Conservation (phyloP, 164 flowering plant species). For the Macadamia integrifolia region DNA sequence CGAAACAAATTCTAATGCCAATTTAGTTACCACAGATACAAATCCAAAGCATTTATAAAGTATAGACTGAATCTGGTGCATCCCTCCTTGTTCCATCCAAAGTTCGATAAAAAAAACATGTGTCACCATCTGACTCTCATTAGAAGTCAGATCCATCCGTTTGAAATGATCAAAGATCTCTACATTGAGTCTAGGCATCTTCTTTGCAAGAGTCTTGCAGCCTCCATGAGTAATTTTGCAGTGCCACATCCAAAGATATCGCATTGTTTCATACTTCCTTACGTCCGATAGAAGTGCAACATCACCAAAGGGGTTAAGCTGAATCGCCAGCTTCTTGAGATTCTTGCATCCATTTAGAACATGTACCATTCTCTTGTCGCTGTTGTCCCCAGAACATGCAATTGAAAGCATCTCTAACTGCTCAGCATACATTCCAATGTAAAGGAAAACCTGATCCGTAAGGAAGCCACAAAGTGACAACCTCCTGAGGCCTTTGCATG, state of each 20-base stretch:
- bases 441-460: conserved; percentile 73
- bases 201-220: conserved; percentile 68
- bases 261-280: conserved; percentile 97
- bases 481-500: conserved; percentile 68
- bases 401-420: conserved; percentile 89
- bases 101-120: conserved; percentile 77
- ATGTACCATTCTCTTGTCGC: conserved; percentile 77
- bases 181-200: conserved; percentile 76
- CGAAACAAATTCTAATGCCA: too few relatives aligned
- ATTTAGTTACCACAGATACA: too few relatives aligned
- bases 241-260: conserved; percentile 99
- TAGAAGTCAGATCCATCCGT: conserved; percentile 11
- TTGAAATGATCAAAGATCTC: conserved; percentile 33
- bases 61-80: conserved; percentile 70
- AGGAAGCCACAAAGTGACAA: conserved; percentile 75
- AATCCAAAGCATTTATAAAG: conserved; percentile 27
- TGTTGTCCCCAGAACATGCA: conserved; percentile 74
- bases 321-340: conserved; percentile 75
- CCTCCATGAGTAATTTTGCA: conserved; percentile 74
- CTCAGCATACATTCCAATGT: conserved; percentile 88
- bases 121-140: conserved; percentile 31
- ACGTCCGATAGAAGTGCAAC: conserved; percentile 63
- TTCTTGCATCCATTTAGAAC: conserved; percentile 86
- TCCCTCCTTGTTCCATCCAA: conserved; percentile 65
- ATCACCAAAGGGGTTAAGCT: conserved; percentile 82